Evolutionary conservation across 495 filamentous ascomycete species (phyloP).

Genomic region (Amniculicola lignicola): DNA sequence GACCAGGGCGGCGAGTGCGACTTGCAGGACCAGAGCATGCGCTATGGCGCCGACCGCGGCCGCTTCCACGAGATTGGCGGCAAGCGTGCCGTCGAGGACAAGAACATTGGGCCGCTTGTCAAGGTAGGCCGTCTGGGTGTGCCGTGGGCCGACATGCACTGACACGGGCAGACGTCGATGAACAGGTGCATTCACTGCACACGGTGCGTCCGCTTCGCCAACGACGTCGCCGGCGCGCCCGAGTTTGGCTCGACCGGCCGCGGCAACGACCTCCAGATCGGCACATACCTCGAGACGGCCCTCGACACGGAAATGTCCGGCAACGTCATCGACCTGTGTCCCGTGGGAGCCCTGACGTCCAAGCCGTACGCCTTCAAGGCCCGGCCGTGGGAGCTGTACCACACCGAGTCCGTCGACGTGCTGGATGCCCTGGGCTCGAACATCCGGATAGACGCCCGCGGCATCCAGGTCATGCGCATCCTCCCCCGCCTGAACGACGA

Average conservation of each 20-base stretch:
- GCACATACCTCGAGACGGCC: constrained; percentile 90
- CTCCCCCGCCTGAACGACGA: constrained; percentile 92
- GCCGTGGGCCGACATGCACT: not conserved
- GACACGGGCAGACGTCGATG: constrained; percentile 74
- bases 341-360: constrained; percentile 90
- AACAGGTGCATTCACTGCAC: constrained; percentile 99
- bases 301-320: constrained; percentile 91
- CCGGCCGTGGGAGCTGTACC: constrained; percentile 91
- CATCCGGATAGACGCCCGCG: constrained; percentile 86
- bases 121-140: constrained; percentile 51
- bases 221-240: constrained; percentile 92
- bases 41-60: constrained; percentile 92
- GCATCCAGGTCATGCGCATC: constrained; percentile 95
- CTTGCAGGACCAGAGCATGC: constrained; percentile 98
- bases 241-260: constrained; percentile 91
- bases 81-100: constrained; percentile 97
- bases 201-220: constrained; percentile 94
- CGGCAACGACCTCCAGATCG: constrained; percentile 96
- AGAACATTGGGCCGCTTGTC: constrained; percentile 97
- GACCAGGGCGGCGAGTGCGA: constrained; percentile 99
- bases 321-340: constrained; percentile 97
- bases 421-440: constrained; percentile 89
- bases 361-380: constrained; percentile 98
- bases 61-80: constrained; percentile 93
- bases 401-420: constrained; percentile 91